Conservation (phyloP, 2,329 filamentous ascomycete species). For the Sclerotinia spermophila region DNA sequence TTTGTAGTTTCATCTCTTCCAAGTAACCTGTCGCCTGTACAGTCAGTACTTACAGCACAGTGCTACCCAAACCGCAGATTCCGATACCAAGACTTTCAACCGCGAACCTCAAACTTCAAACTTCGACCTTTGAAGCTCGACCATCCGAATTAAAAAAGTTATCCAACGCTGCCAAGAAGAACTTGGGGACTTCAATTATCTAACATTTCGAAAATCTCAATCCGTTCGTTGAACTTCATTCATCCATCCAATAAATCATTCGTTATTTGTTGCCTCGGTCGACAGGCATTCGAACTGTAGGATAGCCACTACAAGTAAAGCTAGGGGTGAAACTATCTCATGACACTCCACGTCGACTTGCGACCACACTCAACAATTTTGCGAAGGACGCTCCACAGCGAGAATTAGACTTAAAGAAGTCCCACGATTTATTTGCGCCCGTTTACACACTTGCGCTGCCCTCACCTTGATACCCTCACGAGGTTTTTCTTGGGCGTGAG, state of each 20-base stretch:
- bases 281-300: conserved; percentile 9
- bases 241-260: not conserved
- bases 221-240: not conserved
- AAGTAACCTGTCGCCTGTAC: not conserved
- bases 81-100: not conserved
- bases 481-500: conserved; percentile 16
- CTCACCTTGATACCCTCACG: conserved; percentile 3
- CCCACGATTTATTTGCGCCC: conserved; percentile 17
- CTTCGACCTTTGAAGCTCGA: not conserved
- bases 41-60: not conserved
- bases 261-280: conserved; percentile 14
- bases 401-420: not conserved
- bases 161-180: conserved; percentile 12
- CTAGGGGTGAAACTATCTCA: conserved; percentile 29
- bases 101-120: not conserved
- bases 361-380: conserved; percentile 23
- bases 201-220: not conserved
- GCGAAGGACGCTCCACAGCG: conserved; percentile 5
- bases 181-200: conserved; percentile 12
- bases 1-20: conserved; percentile 9
- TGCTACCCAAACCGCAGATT: not conserved
- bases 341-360: conserved; percentile 23
- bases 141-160: not conserved
- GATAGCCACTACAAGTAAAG: conserved; percentile 10
- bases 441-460: conserved; percentile 5